Percentiles rank a stretch among this genome's conserved stretches.
Evolutionary conservation across 352 stramenopile species (phyloP).

Genomic region (Globisporangium middletonii): DNA sequence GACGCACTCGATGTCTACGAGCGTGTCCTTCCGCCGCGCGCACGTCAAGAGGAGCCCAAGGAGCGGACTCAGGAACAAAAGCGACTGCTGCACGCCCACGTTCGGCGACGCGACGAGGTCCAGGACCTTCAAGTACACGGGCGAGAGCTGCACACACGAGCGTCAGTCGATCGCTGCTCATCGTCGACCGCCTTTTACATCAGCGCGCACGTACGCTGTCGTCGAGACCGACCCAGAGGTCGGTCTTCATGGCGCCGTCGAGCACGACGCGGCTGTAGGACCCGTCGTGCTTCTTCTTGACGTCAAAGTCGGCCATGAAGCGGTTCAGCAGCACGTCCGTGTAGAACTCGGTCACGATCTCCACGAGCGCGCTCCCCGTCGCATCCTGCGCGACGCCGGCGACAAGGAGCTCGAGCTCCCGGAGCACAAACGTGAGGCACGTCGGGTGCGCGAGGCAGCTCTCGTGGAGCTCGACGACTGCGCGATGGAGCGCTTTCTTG

Average conservation of each 20-base stretch:
- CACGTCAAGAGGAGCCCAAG: slow-evolving; percentile 36
- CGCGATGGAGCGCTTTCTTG: slow-evolving; percentile 16
- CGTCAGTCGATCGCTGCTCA: neutral
- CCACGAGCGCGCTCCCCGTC: slow-evolving; percentile 19
- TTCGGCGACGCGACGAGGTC: slow-evolving; percentile 38
- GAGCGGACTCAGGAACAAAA: slow-evolving; percentile 36
- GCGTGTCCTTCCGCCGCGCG: slow-evolving; percentile 19
- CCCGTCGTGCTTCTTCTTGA: slow-evolving; percentile 10
- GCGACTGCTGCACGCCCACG: slow-evolving; percentile 32
- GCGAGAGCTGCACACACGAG: slow-evolving; percentile 15
- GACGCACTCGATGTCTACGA: slow-evolving; percentile 37
- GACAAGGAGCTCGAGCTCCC: slow-evolving; percentile 32
- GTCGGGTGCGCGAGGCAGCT: slow-evolving; percentile 22
- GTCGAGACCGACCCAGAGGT: slow-evolving; percentile 33
- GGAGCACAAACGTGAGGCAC: slow-evolving; percentile 36
- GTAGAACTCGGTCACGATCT: slow-evolving; percentile 37
- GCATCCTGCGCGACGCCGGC: slow-evolving; percentile 15
- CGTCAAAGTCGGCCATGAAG: slow-evolving; percentile 46
- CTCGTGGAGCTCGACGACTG: slow-evolving; percentile 24
- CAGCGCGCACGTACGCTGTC: slow-evolving; percentile 15
- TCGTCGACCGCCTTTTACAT: neutral
- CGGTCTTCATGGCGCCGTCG: slow-evolving; percentile 27
- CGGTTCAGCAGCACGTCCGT: slow-evolving; percentile 30
- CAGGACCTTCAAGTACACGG: slow-evolving; percentile 41
- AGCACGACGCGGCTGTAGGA: slow-evolving; percentile 30